A percentile compares a stretch with the other conserved stretches of the same genome.
Conservation (phyloP, 2,329 filamentous ascomycete genomes). For the Trichophaea hybrida region DNA sequence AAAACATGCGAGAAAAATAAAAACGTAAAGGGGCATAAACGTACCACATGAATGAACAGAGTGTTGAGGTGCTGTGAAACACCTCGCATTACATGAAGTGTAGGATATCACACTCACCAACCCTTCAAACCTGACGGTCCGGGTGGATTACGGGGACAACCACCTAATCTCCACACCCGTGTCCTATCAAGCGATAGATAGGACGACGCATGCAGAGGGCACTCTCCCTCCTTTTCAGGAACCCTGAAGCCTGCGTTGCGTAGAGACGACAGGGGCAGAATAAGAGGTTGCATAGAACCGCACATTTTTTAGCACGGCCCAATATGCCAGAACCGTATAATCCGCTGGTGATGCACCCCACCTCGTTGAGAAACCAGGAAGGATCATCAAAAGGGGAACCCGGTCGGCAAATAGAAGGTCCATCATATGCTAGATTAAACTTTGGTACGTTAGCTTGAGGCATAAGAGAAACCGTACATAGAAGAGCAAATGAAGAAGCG, state of each 20-base stretch:
- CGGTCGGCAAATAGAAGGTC: neutral
- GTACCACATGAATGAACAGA: neutral
- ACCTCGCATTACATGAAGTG: neutral
- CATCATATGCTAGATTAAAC: neutral
- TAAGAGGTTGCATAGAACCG: neutral
- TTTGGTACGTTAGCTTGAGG: neutral
- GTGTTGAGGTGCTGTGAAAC: too few species aligned
- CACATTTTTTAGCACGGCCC: neutral
- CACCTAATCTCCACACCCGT: conserved; percentile 6
- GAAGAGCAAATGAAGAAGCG: neutral
- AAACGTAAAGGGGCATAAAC: neutral
- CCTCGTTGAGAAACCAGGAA: neutral
- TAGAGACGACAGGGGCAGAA: conserved; percentile 6
- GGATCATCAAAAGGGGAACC: neutral
- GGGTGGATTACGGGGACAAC: neutral
- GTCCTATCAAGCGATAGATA: neutral
- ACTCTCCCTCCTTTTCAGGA: conserved; percentile 8
- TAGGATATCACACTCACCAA: neutral
- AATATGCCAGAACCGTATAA: neutral
- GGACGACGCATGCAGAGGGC: conserved; percentile 3
- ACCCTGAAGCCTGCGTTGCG: conserved; percentile 1
- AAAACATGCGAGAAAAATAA: neutral
- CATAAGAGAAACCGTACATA: neutral
- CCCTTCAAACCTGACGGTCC: conserved; percentile 5
- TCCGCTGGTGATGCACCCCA: neutral